Conservation (phyloP, 2,329 filamentous ascomycete genomes). For the Massarina eburnea region DNA sequence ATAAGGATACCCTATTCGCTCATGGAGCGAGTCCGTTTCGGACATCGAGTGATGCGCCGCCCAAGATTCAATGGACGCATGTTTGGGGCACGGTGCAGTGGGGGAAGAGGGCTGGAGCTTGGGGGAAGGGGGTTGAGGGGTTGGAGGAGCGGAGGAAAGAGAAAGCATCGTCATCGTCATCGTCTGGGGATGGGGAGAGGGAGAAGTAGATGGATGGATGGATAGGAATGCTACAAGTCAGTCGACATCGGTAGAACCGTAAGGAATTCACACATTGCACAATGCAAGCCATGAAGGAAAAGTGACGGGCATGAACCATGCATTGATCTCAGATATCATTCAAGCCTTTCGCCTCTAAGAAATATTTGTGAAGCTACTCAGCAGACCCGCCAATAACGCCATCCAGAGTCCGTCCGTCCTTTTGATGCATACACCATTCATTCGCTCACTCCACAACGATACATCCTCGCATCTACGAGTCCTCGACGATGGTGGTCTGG, state of each 20-base stretch:
- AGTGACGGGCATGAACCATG: slow-evolving; percentile 36
- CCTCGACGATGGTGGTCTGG: slow-evolving; percentile 82
- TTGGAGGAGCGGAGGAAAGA: slow-evolving; percentile 43
- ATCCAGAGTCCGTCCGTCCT: slow-evolving; percentile 15
- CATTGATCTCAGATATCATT: slow-evolving; percentile 36
- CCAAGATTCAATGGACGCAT: slow-evolving; percentile 56
- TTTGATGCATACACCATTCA: slow-evolving; percentile 30
- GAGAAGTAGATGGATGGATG: background rate
- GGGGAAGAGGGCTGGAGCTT: slow-evolving; percentile 56
- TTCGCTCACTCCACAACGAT: slow-evolving; percentile 8
- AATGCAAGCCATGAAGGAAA: background rate
- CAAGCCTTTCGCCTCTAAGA: slow-evolving; percentile 32
- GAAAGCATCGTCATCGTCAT: slow-evolving; percentile 1
- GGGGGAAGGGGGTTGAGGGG: slow-evolving; percentile 54
- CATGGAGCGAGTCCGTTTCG: slow-evolving; percentile 51
- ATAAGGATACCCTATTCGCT: slow-evolving; percentile 38
- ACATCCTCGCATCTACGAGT: slow-evolving; percentile 49
- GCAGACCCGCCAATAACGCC: slow-evolving; percentile 39
- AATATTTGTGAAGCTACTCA: slow-evolving; percentile 32
- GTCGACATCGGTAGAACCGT: background rate
- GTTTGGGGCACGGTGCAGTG: slow-evolving; percentile 57
- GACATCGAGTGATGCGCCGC: slow-evolving; percentile 48
- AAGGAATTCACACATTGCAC: background rate
- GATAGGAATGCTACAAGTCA: too few relatives aligned
- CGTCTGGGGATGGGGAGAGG: background rate